Conservation (phyloP, 2,329 filamentous ascomycete genomes). For the Pyricularia pennisetigena region DNA sequence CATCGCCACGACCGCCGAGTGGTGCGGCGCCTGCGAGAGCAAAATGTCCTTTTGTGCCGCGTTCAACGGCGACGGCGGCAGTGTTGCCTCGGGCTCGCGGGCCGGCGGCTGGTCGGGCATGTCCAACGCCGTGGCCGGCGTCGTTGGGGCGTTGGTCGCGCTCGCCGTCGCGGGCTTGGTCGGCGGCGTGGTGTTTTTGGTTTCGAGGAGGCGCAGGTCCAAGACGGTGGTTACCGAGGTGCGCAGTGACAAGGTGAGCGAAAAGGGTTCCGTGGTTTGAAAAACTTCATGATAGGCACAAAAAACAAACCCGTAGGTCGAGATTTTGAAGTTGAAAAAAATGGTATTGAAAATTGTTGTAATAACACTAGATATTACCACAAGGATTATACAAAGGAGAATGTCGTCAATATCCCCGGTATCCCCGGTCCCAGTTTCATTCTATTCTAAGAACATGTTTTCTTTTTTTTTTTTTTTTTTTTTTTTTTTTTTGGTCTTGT, state of each 20-base stretch:
- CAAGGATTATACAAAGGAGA: neutral
- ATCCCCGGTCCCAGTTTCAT: neutral
- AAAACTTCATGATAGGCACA: neutral
- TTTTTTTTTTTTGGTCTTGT: neutral
- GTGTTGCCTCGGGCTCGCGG: neutral
- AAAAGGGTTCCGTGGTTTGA: neutral
- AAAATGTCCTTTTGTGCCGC: neutral
- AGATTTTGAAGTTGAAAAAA: neutral
- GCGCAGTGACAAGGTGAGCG: neutral
- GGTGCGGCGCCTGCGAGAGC: slow-evolving; percentile 1
- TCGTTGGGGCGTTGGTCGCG: neutral
- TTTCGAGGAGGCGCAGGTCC: neutral
- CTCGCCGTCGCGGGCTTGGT: neutral
- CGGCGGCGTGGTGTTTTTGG: neutral
- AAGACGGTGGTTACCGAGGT: neutral
- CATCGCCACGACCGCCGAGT: neutral
- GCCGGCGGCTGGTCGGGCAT: neutral
- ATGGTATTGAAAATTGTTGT: neutral
- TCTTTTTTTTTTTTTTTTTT: neutral
- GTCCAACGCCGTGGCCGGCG: slow-evolving; percentile 2
- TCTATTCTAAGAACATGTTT: neutral
- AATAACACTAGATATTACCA: neutral
- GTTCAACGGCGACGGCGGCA: neutral
- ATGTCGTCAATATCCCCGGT: neutral
- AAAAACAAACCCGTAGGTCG: no score